phyloP scores from a whole-genome alignment of 192 early-diverging fungal genomes.

The Mortierella antarctica region DNA sequence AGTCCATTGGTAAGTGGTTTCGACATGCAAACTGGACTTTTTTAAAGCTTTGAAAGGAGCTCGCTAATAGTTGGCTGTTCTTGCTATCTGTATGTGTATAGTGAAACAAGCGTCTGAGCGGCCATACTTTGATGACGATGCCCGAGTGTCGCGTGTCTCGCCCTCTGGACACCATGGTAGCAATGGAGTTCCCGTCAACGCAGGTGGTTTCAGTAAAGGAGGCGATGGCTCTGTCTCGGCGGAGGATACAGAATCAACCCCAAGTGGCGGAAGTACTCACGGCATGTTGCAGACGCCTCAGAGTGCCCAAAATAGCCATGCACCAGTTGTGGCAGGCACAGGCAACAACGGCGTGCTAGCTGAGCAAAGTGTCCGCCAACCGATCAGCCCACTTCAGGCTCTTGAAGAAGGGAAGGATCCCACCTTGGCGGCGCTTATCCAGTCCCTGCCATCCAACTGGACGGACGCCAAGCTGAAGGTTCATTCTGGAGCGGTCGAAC shows the following conservation, averaged over 20 bases:
- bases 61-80: neutral
- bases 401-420: slow-evolving; percentile 32
- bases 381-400: slow-evolving; percentile 19
- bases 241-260: slow-evolving; percentile 15
- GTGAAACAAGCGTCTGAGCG: slow-evolving; percentile 25
- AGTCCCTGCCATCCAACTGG: slow-evolving; percentile 46
- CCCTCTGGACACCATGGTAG: neutral
- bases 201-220: neutral
- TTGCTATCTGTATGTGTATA: slow-evolving; percentile 11
- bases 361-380: neutral
- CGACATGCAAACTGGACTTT: no score
- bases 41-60: no score
- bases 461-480: slow-evolving; percentile 71
- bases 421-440: slow-evolving; percentile 16
- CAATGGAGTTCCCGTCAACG: neutral
- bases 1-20: slow-evolving; percentile 56
- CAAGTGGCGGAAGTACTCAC: neutral
- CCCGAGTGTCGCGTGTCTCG: slow-evolving; percentile 13
- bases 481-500: slow-evolving; percentile 80
- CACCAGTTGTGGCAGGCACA: neutral
- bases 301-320: neutral
- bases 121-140: slow-evolving; percentile 18
- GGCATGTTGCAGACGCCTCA: neutral
- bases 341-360: neutral
- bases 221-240: slow-evolving; percentile 17